phyloP scores from a whole-genome alignment of 2,329 filamentous ascomycete genomes.

The Paramyrothecium sp. region DNA sequence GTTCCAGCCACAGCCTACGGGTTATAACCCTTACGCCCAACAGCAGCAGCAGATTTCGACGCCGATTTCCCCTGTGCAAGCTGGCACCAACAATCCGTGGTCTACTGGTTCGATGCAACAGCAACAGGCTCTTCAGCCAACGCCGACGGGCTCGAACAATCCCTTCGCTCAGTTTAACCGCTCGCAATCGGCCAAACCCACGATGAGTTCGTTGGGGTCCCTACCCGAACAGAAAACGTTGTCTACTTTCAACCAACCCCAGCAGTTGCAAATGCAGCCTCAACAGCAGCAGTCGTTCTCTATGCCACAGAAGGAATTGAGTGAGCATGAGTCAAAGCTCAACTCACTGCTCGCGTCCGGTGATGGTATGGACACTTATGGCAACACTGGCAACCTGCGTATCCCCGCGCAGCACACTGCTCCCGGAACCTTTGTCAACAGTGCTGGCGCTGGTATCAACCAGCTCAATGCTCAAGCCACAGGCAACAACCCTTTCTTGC shows the following conservation, averaged over 20 bases:
- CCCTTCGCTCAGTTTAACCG: constrained; percentile 81
- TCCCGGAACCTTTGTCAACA: constrained; percentile 95
- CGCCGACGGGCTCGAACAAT: constrained; percentile 95
- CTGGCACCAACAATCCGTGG: constrained; percentile 96
- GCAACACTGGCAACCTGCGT: constrained; percentile 92
- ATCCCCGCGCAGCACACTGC: constrained; percentile 96
- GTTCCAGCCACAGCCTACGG: constrained; percentile 51
- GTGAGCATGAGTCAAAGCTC: constrained; percentile 69
- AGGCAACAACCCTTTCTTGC: constrained; percentile 87
- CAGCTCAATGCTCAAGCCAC: constrained; percentile 69
- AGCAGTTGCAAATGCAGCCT: constrained; percentile 41
- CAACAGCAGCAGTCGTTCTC: constrained; percentile 27
- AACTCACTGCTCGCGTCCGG: constrained; percentile 83
- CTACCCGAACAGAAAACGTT: constrained; percentile 84
- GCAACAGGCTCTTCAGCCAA: constrained; percentile 65
- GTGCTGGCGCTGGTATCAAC: constrained; percentile 77
- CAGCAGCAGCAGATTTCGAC: constrained; percentile 34
- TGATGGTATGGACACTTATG: constrained; percentile 95
- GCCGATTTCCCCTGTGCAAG: constrained; percentile 54
- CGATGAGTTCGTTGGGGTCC: constrained; percentile 69
- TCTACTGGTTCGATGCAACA: constrained; percentile 60
- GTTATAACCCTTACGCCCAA: constrained; percentile 54
- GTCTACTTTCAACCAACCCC: constrained; percentile 52
- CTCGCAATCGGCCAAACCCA: constrained; percentile 51
- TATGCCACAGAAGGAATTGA: constrained; percentile 52